Conservation (phyloP, 1,284 basidiomycete genomes). For the Cystobasidium slooffiae region DNA sequence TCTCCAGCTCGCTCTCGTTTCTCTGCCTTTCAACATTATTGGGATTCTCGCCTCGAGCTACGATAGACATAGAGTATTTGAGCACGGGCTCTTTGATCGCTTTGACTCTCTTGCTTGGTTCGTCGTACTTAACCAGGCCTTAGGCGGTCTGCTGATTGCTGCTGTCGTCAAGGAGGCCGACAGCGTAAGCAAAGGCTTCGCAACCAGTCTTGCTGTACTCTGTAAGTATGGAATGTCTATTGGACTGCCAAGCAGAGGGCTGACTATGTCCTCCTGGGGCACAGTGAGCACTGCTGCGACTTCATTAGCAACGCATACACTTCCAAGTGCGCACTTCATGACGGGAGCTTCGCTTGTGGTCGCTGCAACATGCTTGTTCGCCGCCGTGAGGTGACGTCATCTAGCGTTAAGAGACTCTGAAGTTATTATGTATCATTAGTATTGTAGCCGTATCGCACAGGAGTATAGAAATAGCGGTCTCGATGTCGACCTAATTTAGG, state of each 20-base stretch:
- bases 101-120: slow-evolving; percentile 49
- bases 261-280: neutral
- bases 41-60: slow-evolving; percentile 34
- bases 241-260: too few relatives aligned
- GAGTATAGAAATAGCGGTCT: neutral
- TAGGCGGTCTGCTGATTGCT: slow-evolving; percentile 52
- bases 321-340: slow-evolving; percentile 47
- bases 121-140: slow-evolving; percentile 52
- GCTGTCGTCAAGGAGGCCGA: slow-evolving; percentile 50
- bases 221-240: slow-evolving; percentile 35
- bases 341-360: slow-evolving; percentile 48
- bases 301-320: slow-evolving; percentile 41
- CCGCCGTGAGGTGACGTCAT: neutral
- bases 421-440: neutral
- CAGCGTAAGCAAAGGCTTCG: slow-evolving; percentile 52
- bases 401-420: neutral
- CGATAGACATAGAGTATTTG: slow-evolving; percentile 15
- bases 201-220: slow-evolving; percentile 51
- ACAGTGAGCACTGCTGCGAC: slow-evolving; percentile 49
- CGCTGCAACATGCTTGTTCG: slow-evolving; percentile 48
- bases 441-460: neutral
- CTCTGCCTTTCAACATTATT: slow-evolving; percentile 47
- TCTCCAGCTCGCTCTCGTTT: slow-evolving; percentile 51
- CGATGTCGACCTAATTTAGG: neutral
- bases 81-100: slow-evolving; percentile 25